These are phyloP conservation scores for Periconia sp. DNA, from an alignment of 2,329 filamentous ascomycete genomes.

Conservation along the genomic window DNA sequence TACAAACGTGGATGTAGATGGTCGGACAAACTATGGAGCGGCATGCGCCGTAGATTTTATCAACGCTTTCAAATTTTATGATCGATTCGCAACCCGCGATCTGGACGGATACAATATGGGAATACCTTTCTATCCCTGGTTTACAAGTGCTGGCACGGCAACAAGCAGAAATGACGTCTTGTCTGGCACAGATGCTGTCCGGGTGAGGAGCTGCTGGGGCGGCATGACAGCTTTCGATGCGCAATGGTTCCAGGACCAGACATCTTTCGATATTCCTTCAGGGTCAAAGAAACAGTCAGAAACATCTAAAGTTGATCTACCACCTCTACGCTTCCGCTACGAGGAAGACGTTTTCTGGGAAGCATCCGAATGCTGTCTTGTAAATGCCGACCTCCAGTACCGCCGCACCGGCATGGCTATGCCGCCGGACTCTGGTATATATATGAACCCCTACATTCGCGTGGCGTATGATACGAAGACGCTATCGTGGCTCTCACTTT, in stretches of 20 bases:
- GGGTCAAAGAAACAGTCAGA: too few species aligned
- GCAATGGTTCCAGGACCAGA: constrained; percentile 59
- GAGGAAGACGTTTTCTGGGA: constrained; percentile 54
- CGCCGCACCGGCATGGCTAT: constrained; percentile 45
- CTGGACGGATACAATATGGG: constrained; percentile 67
- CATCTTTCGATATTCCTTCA: too few species aligned
- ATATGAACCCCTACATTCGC: constrained; percentile 76
- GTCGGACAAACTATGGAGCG: constrained; percentile 64
- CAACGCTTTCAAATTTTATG: constrained; percentile 72
- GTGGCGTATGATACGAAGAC: constrained; percentile 69
- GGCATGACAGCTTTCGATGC: constrained; percentile 75
- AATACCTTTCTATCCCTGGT: constrained; percentile 72
- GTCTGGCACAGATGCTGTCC: constrained; percentile 66
- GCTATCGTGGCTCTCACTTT: constrained; percentile 64
- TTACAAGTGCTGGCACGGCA: constrained; percentile 60
- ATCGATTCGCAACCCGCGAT: constrained; percentile 75
- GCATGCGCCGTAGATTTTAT: constrained; percentile 76
- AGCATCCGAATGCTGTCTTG: constrained; percentile 55
- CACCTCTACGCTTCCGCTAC: constrained; percentile 53
- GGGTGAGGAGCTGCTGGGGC: constrained; percentile 77
- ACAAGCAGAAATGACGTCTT: constrained; percentile 67
- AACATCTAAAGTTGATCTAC: too few species aligned
- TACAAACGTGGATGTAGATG: constrained; percentile 61
- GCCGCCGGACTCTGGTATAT: constrained; percentile 63
- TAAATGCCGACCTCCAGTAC: constrained; percentile 53